A percentile compares a stretch with the other conserved stretches of the same genome.
Evolutionary conservation across 305 asterid species (phyloP).

Genomic region (Solanum hybrid): DNA sequence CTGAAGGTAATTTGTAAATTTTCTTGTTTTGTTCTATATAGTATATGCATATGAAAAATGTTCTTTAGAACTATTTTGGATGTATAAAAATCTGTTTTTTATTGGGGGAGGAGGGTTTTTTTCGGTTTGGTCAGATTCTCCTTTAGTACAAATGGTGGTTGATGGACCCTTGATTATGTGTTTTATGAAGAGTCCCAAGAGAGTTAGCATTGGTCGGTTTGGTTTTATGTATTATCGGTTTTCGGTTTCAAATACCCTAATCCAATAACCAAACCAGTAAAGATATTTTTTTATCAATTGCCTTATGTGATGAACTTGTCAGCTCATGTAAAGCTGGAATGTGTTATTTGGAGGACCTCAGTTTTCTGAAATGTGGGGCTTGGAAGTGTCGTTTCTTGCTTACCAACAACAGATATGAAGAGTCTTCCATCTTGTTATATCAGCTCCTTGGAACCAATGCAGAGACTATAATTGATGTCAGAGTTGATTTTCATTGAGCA

Average conservation of each 20-base stretch:
- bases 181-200: neutral
- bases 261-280: neutral
- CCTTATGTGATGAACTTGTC: no score
- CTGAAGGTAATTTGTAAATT: slow-evolving; percentile 14
- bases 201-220: neutral
- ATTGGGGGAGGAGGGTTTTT: neutral
- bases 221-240: neutral
- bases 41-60: neutral
- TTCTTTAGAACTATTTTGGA: neutral
- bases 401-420: no score
- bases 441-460: neutral
- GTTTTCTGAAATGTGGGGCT: no score
- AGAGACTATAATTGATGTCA: neutral
- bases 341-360: no score
- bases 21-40: neutral
- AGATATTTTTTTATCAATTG: no score
- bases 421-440: neutral
- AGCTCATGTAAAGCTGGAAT: no score
- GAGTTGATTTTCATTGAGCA: neutral
- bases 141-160: neutral
- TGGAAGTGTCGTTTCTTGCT: no score
- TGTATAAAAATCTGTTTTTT: neutral
- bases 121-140: neutral
- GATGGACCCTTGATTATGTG: neutral
- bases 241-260: neutral